Evolutionary conservation across 495 filamentous ascomycete genomes (phyloP), one percentile per base, ranked within the genome.

Genomic region (Sordaria brevicollis): DNA sequence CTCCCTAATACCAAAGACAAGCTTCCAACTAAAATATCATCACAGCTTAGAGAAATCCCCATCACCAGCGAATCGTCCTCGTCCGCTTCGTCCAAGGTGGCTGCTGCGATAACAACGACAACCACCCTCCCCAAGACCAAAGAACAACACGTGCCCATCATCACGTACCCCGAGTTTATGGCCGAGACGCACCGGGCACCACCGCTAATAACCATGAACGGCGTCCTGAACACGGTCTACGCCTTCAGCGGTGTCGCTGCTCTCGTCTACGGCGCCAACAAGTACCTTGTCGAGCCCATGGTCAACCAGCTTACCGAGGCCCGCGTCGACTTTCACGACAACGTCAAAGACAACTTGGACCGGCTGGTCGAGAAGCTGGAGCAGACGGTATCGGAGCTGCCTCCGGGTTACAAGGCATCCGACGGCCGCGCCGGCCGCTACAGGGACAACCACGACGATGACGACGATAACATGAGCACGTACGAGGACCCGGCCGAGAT

Each of bases 111-210:
- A n/a, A 62, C 36, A 57, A 29, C 65, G n/a, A 71, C 71, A 34
- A 67, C 68, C 72, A 39, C 73, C 69, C 49, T 57, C 69, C 54
- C 65, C 71, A 17, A 69, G 65, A 75, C 74, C 21, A 73, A 81
- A 65, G 73, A 79, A 71, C 86, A 90, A 71, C 81, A 88, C 25
- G 86, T 93, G 29, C 96, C 94, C n/a, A 93, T 99, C 73, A 91
- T 98, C 75, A 99, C 95, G 31, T 98, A 97, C 81, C 95, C 95
- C 65, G 95, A 99, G 79, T 97, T 97, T 81, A 89, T 98, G 73
- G 83, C 84, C 25, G 92, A 91, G 35, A 88, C 92, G 8, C 72
- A 78, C 1, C 79, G 79, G 4, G 81, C 85, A 15, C 81, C 85
- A 11, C 93, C 95, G 0, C 82, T 98, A 3, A 85, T 98, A 36